Conservation (phyloP, 768 basidiomycete genomes). For the Fibroporia radiculosa region DNA sequence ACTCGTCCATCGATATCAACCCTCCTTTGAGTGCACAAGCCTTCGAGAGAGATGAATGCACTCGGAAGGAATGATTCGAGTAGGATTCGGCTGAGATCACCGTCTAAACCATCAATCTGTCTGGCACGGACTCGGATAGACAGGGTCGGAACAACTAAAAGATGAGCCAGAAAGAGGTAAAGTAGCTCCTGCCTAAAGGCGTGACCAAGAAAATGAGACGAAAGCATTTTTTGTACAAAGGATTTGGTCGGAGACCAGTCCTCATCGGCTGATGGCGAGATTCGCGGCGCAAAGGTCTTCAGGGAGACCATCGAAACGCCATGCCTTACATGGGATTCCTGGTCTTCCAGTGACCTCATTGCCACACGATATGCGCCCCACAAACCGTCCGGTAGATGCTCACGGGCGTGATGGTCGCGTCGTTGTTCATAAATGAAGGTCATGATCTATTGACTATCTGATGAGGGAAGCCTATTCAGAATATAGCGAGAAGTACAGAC, state of each 20-base stretch:
- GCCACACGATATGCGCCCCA: slow-evolving; percentile 14
- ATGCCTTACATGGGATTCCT: slow-evolving; percentile 4
- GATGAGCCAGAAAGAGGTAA: slow-evolving; percentile 32
- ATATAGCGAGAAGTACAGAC: slow-evolving; percentile 31
- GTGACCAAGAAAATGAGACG: background rate
- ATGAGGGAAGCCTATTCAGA: background rate
- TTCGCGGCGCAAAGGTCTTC: slow-evolving; percentile 1
- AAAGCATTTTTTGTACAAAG: background rate
- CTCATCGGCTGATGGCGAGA: background rate
- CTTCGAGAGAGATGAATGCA: slow-evolving; percentile 27
- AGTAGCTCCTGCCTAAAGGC: slow-evolving; percentile 19
- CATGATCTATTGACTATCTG: slow-evolving; percentile 35
- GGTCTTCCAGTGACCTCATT: slow-evolving; percentile 6
- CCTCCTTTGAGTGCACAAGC: slow-evolving; percentile 13
- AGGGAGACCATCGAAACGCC: slow-evolving; percentile 1
- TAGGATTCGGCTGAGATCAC: slow-evolving; percentile 26
- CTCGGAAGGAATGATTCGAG: slow-evolving; percentile 32
- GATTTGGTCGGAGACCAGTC: background rate
- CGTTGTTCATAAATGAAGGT: slow-evolving; percentile 45
- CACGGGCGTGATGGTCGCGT: slow-evolving; percentile 14
- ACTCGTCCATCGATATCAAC: slow-evolving; percentile 50
- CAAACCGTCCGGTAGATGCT: slow-evolving; percentile 6
- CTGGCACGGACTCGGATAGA: slow-evolving; percentile 35
- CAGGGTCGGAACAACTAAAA: slow-evolving; percentile 28
- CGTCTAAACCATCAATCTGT: slow-evolving; percentile 1